Evolutionary conservation across 768 basidiomycete species (phyloP), one percentile per base, ranked within the genome.

Genomic region (Paxillus ammoniavirescens): DNA sequence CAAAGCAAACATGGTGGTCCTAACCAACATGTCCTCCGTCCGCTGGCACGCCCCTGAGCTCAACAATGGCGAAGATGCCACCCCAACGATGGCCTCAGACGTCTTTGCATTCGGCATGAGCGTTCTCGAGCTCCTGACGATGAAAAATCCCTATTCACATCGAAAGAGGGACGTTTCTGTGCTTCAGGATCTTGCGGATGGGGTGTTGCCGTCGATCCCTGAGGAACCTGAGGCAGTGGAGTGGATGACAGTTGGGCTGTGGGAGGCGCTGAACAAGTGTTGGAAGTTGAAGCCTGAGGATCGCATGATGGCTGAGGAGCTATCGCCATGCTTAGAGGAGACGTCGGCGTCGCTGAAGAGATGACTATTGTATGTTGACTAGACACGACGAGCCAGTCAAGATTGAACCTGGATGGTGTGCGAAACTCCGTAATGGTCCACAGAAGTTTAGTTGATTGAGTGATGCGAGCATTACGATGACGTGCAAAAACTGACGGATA

Each of bases 41-140:
- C 77, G 84, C 8, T 86, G 83, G 83, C 72, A 82, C 30, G 82
- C 84, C 8, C 85, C 84, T 1, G 83, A 85, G 60, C 68, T 84
- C 47, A 78, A 78, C 47, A 69, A 75, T 15, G 76, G 75, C n/a
- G 73, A 69, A 8, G 67, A 72, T 10, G 56, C 64, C 40, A 68
- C 69, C 38, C 77, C 77, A 0, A 81, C 80, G 9, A 76, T 69
- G 62, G 69, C 70, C 42, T 74, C 78, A 12, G 84, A 86, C 59
- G 70, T 77, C 0, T 86, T 84, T 56, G 80, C 82, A 3, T 86
- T 76, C 50, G 79, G 77, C 10, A 86, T 86, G 84, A 74, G 80
- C 12, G 72, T 81, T 33, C 72, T 86, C 23, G 84, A 86, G 58
- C 75, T 84, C 46, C 62, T 82, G 31, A 84, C 84, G 5, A 75